Base-by-base conservation (phyloP, 1,139 yeast genomes). In the Arxiozyma slooffiae region DNA sequence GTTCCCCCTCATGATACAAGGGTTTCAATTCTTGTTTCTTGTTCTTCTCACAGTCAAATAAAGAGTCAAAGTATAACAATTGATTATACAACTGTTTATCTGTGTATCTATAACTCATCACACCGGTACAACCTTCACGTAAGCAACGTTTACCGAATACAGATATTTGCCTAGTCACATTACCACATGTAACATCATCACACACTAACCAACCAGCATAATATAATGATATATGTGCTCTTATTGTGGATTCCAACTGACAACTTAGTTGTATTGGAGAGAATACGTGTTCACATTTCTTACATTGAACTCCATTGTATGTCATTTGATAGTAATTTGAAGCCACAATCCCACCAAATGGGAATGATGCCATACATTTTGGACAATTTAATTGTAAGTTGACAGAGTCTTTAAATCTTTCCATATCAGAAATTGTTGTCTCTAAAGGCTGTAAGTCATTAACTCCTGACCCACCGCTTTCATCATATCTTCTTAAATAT, bases 131-230 rank as follows among this genome's bases (percentile, higher is more conserved):
- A 37, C 71, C 57, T 76, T 76, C 53, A 67, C 67, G 48, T 53
- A 89, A 75, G 69, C 98, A 92, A 58, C 94, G 76, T 59, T 81
- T 81, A 53, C 97, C 97, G 62, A 87, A 89, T 2, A 90, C 97
- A 16, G 92, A 81, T 23, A 92, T 77, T 63, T 90, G 96, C 55
- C 97, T 76, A 0, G 97, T 90, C 21, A 77, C 75, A 50, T 79
- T 73, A 8, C 86, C 89, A 72, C 99, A 94, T 0, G 94, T 79
- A 2, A 80, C 67, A 59, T 90, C 97, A 64, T 85, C 94, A 69
- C 99, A 94, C 0, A 70, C 71, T 41, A 89, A 71, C 90, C 95
- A 82, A 5, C 92, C 94, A 18, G 86, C 82, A 64, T 94, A 94
- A 67, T 90, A 94, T 41, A 75, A 67, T 0, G 90, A 74, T 48